Base-by-base conservation (phyloP, 805 yeast species). In the Brettanomyces anomalus region DNA sequence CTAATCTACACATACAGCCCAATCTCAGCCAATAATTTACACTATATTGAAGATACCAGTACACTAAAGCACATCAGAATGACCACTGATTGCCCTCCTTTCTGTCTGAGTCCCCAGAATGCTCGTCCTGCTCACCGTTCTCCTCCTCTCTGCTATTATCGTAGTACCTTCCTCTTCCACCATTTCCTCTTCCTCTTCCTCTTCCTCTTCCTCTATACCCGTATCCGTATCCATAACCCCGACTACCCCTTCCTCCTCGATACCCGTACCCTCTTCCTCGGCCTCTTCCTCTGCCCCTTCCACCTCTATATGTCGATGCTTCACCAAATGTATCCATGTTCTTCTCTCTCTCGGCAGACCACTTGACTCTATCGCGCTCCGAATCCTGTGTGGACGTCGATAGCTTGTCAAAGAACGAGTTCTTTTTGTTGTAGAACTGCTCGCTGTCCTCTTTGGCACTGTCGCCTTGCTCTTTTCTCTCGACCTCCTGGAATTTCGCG, bases 281-380 rank as follows among this genome's bases (percentile, higher is more conserved):
- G 37, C 69, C 64, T 35, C 73, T 55, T 24, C 67, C 63, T 52
- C 64, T 49, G 4, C 39, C 36, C 13, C 35, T 21, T 16, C 39
- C 40, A 13, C 43, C 39, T 32, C 45, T 20, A 46, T 61, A 59
- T 8, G 72, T 71, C 17, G 79, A 70, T 5, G 80, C 64, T 62
- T 84, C 83, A 18, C 96, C 95, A 63, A 86, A 87, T 2, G 95
- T 86, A 61, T 85, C 95, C 63, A 77, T 55, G 59, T 87, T 87
- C 56, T 85, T 71, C 38, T 65, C 65, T 47, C 81, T 79, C 55
- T 86, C 95, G 51, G 81, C 84, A 38, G 72, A 66, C 79, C 94
- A 81, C 55, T 79, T 73, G 76, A 77, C 67, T 48, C 64, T 54
- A 19, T 58, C 62, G 24, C 58, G 60, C 7, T 60, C 56, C 20